Evolutionary conservation across 768 basidiomycete genomes (phyloP).

Genomic region (Pulveroboletus ravenelii): DNA sequence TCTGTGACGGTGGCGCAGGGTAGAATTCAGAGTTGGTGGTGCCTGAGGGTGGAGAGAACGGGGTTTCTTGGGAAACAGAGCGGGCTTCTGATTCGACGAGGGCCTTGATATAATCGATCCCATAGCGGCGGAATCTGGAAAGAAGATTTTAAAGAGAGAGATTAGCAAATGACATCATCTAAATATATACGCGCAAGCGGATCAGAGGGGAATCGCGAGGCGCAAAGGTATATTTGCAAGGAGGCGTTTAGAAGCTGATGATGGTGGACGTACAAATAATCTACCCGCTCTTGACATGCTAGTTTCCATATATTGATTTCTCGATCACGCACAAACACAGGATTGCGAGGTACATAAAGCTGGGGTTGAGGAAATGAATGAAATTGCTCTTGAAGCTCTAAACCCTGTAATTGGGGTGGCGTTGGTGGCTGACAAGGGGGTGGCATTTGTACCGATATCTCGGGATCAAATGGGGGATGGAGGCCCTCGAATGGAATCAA

Average conservation of each 20-base stretch:
- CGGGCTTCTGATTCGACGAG: conserved; percentile 28
- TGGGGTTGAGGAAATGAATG: conserved; percentile 23
- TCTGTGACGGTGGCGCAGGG: conserved; percentile 10
- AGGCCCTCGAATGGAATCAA: conserved; percentile 27
- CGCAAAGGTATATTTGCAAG: neutral
- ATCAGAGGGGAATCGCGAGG: conserved; percentile 2
- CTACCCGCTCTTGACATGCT: conserved; percentile 33
- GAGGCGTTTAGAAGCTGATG: neutral
- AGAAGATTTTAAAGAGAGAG: neutral
- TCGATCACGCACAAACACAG: conserved; percentile 29
- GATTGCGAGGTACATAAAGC: conserved; percentile 26
- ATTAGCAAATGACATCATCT: conserved; percentile 9
- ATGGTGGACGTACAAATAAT: conserved; percentile 26
- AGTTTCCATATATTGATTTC: conserved; percentile 35
- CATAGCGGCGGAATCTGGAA: conserved; percentile 29
- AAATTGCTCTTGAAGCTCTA: conserved; percentile 25
- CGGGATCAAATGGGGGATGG: conserved; percentile 16
- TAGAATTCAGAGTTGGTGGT: neutral
- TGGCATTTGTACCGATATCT: conserved; percentile 17
- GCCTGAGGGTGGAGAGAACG: neutral
- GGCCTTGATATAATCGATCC: conserved; percentile 31
- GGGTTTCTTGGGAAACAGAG: conserved; percentile 1
- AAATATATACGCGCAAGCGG: conserved; percentile 4
- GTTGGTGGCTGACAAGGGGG: conserved; percentile 6
- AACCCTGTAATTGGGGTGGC: conserved; percentile 13